Evolutionary conservation across 306 rosid genomes (phyloP), one percentile per base, ranked within the genome.

Genomic region (Quercus robur): DNA sequence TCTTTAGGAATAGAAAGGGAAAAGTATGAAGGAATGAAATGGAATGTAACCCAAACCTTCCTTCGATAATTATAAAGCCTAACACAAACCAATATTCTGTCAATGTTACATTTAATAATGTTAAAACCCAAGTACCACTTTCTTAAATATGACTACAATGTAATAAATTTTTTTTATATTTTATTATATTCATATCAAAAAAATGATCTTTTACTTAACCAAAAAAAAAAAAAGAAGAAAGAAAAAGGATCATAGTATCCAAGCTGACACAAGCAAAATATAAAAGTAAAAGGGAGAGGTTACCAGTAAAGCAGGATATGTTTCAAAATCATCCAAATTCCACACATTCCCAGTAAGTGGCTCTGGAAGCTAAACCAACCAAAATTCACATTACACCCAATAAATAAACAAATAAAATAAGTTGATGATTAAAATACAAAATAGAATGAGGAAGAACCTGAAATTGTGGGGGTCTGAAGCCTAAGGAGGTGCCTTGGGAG

Each of bases 251-350:
- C 13, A 17, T 73, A 52, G 55, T 25, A 33, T 58, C 19, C 46
- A 41, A 41, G 46, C 46, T 41, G 46, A 41, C 46, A 41, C 57
- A n/a, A 17, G 38, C 55, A 49, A 19, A 20, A 38, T 20, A 74
- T 23, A 70, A 25, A 75, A 28, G 41, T 55, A 11, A 51, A 25
- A 56, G 33, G 14, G 26, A n/a, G 14, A 79, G 5, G 79, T 49
- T 83, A 94, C 99, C 97, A 93, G 83, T 56, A 94, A 83, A 75
- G 99, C 97, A 80, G 99, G 99, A 83, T 93, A 80, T 28, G 89
- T 79, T 86, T 94, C 99, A 88, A 94, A 93, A 79, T 94, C 99
- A 52, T 83, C 90, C 87, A 91, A 79, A 81, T 84, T 85, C 97
- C 97, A 94, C 75, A 88, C 85, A 84, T 86, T 91, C 80, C 95